phyloP scores from a whole-genome alignment of 495 filamentous ascomycete species.

The Penicillium turbatum region DNA sequence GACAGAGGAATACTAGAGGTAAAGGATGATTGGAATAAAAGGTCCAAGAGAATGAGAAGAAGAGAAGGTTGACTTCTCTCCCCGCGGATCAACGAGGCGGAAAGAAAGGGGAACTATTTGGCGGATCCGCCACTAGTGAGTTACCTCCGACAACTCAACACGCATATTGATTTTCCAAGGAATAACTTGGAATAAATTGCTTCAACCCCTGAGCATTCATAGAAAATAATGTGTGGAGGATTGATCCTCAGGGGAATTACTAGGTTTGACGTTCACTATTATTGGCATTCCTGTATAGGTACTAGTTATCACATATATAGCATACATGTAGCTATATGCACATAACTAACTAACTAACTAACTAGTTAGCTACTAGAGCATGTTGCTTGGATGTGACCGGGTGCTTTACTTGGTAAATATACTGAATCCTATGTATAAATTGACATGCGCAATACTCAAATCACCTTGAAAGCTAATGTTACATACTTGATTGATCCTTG shows the following conservation, averaged over 20 bases:
- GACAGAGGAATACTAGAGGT: neutral
- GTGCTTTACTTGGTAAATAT: neutral
- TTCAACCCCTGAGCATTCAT: conserved; percentile 4
- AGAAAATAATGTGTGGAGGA: neutral
- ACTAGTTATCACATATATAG: too few relatives aligned
- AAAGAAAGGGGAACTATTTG: conserved; percentile 32
- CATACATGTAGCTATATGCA: too few relatives aligned
- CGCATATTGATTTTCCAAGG: neutral
- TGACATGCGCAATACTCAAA: conserved; percentile 6
- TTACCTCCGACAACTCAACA: conserved; percentile 10
- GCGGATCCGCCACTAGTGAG: conserved; percentile 30
- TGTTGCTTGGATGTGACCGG: too few relatives aligned
- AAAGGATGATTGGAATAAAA: conserved; percentile 3
- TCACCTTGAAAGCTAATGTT: conserved; percentile 5
- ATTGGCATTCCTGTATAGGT: too few relatives aligned
- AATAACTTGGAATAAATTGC: neutral
- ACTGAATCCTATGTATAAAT: conserved; percentile 1
- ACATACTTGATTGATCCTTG: neutral
- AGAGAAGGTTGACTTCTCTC: conserved; percentile 21
- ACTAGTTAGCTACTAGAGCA: too few relatives aligned
- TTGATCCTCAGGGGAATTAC: neutral
- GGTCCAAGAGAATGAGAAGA: conserved; percentile 14
- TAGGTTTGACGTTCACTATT: too few relatives aligned
- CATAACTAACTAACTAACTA: too few relatives aligned
- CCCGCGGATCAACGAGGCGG: conserved; percentile 34